Evolutionary conservation across 352 stramenopile species (phyloP).

Genomic region (Phytophthora fragariaefolia): DNA sequence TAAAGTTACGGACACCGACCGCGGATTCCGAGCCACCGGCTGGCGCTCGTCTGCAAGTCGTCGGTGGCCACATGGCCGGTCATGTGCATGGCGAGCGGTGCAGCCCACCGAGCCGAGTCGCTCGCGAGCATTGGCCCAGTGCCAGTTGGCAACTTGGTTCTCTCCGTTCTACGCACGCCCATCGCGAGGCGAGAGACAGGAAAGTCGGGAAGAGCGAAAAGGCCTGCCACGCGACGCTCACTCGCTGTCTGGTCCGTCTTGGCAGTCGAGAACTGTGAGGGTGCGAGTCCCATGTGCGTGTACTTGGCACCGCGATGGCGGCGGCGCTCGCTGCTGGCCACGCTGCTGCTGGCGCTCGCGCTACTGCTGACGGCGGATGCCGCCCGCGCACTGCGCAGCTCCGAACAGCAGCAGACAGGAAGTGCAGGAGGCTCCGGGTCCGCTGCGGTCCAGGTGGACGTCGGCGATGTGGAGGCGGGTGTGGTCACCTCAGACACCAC

Average conservation of each 20-base stretch:
- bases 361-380: slow-evolving; percentile 21
- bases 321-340: slow-evolving; percentile 16
- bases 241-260: slow-evolving; percentile 19
- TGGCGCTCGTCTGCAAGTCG: slow-evolving; percentile 25
- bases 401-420: background rate
- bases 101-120: slow-evolving; percentile 3
- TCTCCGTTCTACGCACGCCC: slow-evolving; percentile 25
- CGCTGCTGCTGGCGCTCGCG: slow-evolving; percentile 11
- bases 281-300: too few relatives aligned
- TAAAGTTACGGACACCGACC: background rate
- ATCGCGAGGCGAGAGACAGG: slow-evolving; percentile 27
- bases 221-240: too few relatives aligned
- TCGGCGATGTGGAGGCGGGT: slow-evolving; percentile 9
- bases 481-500: slow-evolving; percentile 26
- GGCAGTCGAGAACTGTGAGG: slow-evolving; percentile 36
- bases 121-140: slow-evolving; percentile 10
- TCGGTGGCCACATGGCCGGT: slow-evolving; percentile 14
- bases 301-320: slow-evolving; percentile 41
- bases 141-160: slow-evolving; percentile 22
- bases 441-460: background rate
- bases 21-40: slow-evolving; percentile 15
- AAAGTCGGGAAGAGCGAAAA: slow-evolving; percentile 34
- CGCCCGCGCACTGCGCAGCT: slow-evolving; percentile 20
- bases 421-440: slow-evolving; percentile 6
- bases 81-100: background rate